phyloP scores from a whole-genome alignment of 148 eudicot species.

The Rhododendron molle region DNA sequence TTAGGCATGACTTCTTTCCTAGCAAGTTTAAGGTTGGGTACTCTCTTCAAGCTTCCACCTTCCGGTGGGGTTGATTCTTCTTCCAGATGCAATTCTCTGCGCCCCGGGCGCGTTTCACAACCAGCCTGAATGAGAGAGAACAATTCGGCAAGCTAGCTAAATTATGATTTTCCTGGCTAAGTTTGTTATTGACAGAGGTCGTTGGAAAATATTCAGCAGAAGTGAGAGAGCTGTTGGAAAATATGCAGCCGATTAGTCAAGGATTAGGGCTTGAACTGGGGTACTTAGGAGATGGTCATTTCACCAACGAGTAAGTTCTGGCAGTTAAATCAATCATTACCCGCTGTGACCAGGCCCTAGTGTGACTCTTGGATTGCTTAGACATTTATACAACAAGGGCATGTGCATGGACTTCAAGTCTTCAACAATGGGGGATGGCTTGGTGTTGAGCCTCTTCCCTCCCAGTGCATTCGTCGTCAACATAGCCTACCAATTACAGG shows the following conservation, averaged over 20 bases:
- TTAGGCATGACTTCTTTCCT: no score
- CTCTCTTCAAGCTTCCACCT: no score
- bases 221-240: neutral
- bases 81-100: no score
- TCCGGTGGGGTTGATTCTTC: no score
- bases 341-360: neutral
- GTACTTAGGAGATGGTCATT: neutral
- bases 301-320: neutral
- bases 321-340: neutral
- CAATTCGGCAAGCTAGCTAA: neutral
- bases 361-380: constrained; percentile 19
- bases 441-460: constrained; percentile 35
- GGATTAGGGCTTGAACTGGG: neutral
- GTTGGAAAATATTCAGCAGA: neutral
- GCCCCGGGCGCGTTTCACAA: no score
- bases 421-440: constrained; percentile 34
- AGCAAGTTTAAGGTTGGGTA: no score
- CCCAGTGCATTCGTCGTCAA: constrained; percentile 38
- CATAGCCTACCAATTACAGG: constrained; percentile 42
- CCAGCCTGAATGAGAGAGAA: neutral
- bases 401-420: constrained; percentile 45
- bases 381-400: constrained; percentile 31
- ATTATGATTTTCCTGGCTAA: neutral
- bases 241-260: neutral
- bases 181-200: neutral